phyloP scores from a whole-genome alignment of 2,329 filamentous ascomycete species.

The Epichloe bromicola region DNA sequence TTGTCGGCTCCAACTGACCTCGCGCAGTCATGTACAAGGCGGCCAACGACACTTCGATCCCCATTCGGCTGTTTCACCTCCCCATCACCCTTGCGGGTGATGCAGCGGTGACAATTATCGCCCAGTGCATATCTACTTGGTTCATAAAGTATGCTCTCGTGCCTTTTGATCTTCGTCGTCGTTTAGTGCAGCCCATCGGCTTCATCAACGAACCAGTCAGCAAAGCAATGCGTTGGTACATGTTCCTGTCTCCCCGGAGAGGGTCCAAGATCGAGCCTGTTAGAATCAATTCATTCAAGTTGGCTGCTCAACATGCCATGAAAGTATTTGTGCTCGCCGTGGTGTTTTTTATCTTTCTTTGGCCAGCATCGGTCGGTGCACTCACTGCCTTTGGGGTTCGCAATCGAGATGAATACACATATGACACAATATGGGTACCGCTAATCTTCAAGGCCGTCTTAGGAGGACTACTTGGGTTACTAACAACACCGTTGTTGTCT shows the following conservation, averaged over 20 bases:
- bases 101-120: slow-evolving; percentile 35
- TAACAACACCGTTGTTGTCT: slow-evolving; percentile 35
- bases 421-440: slow-evolving; percentile 29
- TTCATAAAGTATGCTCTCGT: slow-evolving; percentile 35
- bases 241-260: slow-evolving; percentile 20
- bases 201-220: slow-evolving; percentile 24
- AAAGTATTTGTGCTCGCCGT: slow-evolving; percentile 18
- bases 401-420: slow-evolving; percentile 30
- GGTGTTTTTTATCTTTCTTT: slow-evolving; percentile 30
- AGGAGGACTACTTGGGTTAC: slow-evolving; percentile 30
- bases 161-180: slow-evolving; percentile 30
- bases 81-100: background rate
- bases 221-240: slow-evolving; percentile 27
- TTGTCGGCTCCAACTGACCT: background rate
- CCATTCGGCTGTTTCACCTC: background rate
- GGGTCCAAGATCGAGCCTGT: background rate
- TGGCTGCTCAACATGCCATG: slow-evolving; percentile 17
- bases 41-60: background rate
- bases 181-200: slow-evolving; percentile 33
- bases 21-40: background rate
- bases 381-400: slow-evolving; percentile 25
- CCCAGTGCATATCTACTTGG: slow-evolving; percentile 40
- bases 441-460: slow-evolving; percentile 37
- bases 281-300: background rate
- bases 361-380: slow-evolving; percentile 30